phyloP scores from a whole-genome alignment of 192 early-diverging fungal genomes.

The Mortierella alpina region DNA sequence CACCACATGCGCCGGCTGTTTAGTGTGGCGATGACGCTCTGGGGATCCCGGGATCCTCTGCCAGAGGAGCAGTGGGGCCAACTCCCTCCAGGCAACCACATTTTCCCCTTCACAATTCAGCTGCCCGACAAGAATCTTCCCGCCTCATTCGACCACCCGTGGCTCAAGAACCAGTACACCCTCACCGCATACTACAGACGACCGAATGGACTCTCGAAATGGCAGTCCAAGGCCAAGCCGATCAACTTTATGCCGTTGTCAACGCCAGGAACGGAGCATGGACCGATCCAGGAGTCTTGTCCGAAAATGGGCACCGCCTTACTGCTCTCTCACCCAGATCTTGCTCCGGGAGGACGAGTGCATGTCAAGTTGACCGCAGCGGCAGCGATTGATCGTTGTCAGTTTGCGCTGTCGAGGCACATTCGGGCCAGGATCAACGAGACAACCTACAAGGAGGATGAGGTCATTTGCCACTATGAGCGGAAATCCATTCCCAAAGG shows the following conservation, averaged over 20 bases:
- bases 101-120: slow-evolving; percentile 54
- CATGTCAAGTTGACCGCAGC: slow-evolving; percentile 48
- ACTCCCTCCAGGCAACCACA: slow-evolving; percentile 44
- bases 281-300: slow-evolving; percentile 49
- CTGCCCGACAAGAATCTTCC: slow-evolving; percentile 53
- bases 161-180: slow-evolving; percentile 56
- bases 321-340: slow-evolving; percentile 37
- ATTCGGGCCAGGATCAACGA: slow-evolving; percentile 53
- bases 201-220: slow-evolving; percentile 52
- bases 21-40: slow-evolving; percentile 51
- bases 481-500: slow-evolving; percentile 51
- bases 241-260: slow-evolving; percentile 53
- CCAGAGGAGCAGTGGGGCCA: slow-evolving; percentile 51
- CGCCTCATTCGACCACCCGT: slow-evolving; percentile 52
- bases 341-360: slow-evolving; percentile 41
- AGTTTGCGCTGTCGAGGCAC: slow-evolving; percentile 43
- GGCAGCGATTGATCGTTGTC: slow-evolving; percentile 50
- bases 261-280: slow-evolving; percentile 45
- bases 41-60: slow-evolving; percentile 40
- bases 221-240: slow-evolving; percentile 52
- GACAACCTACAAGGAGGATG: slow-evolving; percentile 47
- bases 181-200: slow-evolving; percentile 48
- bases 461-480: slow-evolving; percentile 50
- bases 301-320: slow-evolving; percentile 52
- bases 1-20: slow-evolving; percentile 50